Evolutionary conservation across 306 rosid species (phyloP), one percentile per base, ranked within the genome.

Genomic region (Vachellia pachyceras): DNA sequence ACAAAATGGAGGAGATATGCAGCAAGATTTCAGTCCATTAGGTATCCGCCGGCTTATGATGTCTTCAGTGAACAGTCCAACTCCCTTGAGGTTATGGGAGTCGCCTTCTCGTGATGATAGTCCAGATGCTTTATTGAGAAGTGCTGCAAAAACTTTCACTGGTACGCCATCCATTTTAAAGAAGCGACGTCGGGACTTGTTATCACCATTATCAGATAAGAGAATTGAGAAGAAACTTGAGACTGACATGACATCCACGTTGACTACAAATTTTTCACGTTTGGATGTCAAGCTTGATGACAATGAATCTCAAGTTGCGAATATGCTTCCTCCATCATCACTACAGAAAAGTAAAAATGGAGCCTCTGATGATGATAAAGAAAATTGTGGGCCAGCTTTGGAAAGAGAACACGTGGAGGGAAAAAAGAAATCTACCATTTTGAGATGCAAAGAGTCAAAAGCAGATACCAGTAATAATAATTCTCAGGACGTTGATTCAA

Each of bases 11-110:
- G 80, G 87, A 61, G 97, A 96, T 80, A 88, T 90, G 91, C 99
- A 90, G 84, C 99, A 96, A 89, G 99, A 96, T 58, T 96, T 92
- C 77, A 96, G 99, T 84, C 99, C 99, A 8, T 90, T 96, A 3
- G 99, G 99, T 71, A 96, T 96, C 72, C 98, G 99, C 72, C 97
- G 89, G 87, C 89, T 94, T 50, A 90, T 90, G 97, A 89, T 92
- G 95, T 86, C 98, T 68, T 94, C 98, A 75, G 86, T 89, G 92
- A 93, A 92, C 88, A 90, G 94, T 82, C 93, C 90, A 35, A 90
- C 98, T 75, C 98, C 99, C 77, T 91, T 88, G 82, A 96, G 91
- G 90, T 78, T 92, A 80, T 96, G 98, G 97, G 97, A 94, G 73
- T 93, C 98, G 1, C 99, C 99, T 72, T 82, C 93, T 78, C 90